Evolutionary conservation across 2,329 filamentous ascomycete genomes (phyloP).

Genomic region (Cryphonectria japonica): DNA sequence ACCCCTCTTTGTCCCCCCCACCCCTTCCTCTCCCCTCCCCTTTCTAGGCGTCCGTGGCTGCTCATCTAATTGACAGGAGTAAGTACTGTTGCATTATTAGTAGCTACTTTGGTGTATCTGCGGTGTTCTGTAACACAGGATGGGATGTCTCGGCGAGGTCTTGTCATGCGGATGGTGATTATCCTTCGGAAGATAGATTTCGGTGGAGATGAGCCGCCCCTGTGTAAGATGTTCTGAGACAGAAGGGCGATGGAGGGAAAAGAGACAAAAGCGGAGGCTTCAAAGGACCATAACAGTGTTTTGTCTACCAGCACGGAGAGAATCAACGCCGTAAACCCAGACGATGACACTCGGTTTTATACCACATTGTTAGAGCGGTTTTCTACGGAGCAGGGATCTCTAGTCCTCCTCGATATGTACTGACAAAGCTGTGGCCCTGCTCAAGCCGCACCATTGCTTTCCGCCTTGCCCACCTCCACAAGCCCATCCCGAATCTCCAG

Average conservation of each 20-base stretch:
- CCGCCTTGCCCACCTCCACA: conserved; percentile 32
- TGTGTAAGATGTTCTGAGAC: neutral
- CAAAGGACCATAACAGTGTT: neutral
- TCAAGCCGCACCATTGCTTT: conserved; percentile 12
- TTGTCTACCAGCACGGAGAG: neutral
- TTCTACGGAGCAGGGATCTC: neutral
- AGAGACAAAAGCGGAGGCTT: neutral
- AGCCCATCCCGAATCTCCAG: conserved; percentile 71
- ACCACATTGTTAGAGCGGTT: neutral
- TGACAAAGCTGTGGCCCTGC: neutral
- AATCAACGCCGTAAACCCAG: neutral
- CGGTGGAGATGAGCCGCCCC: neutral
- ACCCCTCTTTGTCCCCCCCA: neutral
- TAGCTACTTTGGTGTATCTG: neutral
- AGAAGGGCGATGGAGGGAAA: neutral
- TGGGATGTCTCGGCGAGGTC: neutral
- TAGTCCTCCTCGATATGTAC: neutral
- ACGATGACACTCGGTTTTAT: neutral
- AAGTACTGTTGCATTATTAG: neutral
- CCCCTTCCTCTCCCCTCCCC: neutral
- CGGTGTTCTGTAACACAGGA: neutral
- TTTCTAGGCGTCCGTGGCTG: neutral
- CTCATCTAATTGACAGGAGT: neutral
- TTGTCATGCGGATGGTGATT: neutral
- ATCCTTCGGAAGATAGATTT: neutral